Percentiles rank a stretch among this genome's conserved stretches.
Evolutionary conservation across 352 stramenopile genomes (phyloP).

Genomic region (Globisporangium nodosum): DNA sequence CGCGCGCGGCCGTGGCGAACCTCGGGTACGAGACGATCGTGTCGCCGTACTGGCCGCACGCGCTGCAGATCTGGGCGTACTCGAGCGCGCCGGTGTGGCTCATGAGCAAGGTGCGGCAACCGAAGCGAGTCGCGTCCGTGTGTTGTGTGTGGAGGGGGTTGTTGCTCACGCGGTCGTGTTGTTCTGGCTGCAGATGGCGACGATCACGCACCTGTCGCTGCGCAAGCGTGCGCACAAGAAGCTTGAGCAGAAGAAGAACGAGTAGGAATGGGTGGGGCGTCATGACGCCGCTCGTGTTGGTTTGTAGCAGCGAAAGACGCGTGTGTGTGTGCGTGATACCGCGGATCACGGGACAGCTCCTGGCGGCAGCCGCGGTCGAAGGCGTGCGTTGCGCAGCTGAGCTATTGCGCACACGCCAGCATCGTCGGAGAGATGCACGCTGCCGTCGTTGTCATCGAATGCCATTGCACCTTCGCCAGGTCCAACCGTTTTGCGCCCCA

Average conservation of each 20-base stretch:
- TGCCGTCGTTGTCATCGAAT: too few relatives aligned
- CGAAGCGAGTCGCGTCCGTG: slow-evolving; percentile 35
- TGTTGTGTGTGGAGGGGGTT: slow-evolving; percentile 13
- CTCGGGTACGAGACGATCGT: slow-evolving; percentile 91
- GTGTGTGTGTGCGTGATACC: neutral
- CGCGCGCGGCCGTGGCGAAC: slow-evolving; percentile 86
- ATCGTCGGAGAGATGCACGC: too few relatives aligned
- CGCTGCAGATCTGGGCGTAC: slow-evolving; percentile 94
- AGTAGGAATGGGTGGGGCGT: slow-evolving; percentile 23
- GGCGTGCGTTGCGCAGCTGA: too few relatives aligned
- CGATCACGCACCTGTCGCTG: slow-evolving; percentile 74
- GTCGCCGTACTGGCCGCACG: slow-evolving; percentile 95
- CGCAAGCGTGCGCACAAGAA: slow-evolving; percentile 87
- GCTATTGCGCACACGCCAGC: too few relatives aligned
- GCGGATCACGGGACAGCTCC: too few relatives aligned
- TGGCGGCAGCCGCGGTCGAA: too few relatives aligned
- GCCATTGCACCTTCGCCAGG: too few relatives aligned
- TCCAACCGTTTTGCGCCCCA: too few relatives aligned
- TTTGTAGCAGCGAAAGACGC: neutral
- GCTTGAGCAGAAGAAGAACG: slow-evolving; percentile 77
- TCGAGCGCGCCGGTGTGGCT: slow-evolving; percentile 83
- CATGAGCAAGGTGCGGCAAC: slow-evolving; percentile 60
- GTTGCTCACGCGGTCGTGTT: neutral
- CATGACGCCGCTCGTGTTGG: neutral
- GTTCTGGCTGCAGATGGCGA: slow-evolving; percentile 32